Evolutionary conservation across 176 grass and related monocot species (phyloP).

Genomic region (Alloteropsis semialata): DNA sequence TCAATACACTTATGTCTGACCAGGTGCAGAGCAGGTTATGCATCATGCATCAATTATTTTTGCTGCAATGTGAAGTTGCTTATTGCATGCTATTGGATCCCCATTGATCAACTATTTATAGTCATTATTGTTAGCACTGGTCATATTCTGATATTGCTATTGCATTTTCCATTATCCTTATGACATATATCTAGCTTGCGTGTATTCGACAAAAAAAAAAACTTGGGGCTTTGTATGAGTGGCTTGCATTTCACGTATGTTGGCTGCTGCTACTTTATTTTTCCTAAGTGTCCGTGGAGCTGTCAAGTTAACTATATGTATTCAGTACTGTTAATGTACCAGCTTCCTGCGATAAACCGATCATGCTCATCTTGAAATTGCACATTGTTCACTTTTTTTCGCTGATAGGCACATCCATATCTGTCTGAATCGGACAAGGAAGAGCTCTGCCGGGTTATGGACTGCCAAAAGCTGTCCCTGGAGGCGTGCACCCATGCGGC

Average conservation of each 20-base stretch:
- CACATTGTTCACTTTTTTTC: not conserved
- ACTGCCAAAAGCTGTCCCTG: no score
- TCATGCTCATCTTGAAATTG: not conserved
- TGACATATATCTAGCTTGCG: not conserved
- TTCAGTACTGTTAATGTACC: not conserved
- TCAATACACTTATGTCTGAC: not conserved
- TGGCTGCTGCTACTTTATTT: not conserved
- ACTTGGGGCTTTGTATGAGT: not conserved
- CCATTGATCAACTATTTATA: not conserved
- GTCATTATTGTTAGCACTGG: not conserved
- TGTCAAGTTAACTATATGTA: not conserved
- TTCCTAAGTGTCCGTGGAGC: not conserved
- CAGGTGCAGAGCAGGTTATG: not conserved
- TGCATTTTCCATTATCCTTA: not conserved
- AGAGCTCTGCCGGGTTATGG: no score
- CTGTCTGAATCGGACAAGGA: conserved; percentile 39
- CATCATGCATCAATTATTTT: not conserved
- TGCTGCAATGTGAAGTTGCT: not conserved
- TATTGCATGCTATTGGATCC: not conserved
- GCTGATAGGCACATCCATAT: conserved; percentile 57
- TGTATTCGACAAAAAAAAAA: not conserved
- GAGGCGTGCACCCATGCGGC: no score
- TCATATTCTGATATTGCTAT: not conserved
- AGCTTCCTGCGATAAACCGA: not conserved
- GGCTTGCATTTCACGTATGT: not conserved